Evolutionary conservation across 225 moss, liverwort and hornwort species (phyloP).

Genomic region (Polytrichum formosum): DNA sequence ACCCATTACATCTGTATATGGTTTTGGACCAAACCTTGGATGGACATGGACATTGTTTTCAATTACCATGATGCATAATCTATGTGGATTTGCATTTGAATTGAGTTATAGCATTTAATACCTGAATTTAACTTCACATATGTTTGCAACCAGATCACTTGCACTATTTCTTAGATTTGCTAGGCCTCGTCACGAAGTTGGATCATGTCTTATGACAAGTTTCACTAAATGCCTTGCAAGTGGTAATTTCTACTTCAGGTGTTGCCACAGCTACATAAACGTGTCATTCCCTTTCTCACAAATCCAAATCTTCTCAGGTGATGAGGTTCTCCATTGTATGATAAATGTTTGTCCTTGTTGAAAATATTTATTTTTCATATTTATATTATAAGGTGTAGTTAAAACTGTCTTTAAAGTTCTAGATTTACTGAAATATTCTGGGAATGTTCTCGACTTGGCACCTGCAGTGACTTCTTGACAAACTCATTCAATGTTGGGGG

Average conservation of each 20-base stretch:
- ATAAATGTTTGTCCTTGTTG: too few relatives aligned
- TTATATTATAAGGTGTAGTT: conserved; percentile 1
- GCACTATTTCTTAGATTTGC: too few relatives aligned
- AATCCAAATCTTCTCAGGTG: conserved; percentile 91
- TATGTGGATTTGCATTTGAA: too few relatives aligned
- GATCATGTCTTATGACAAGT: too few relatives aligned
- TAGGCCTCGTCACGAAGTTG: too few relatives aligned
- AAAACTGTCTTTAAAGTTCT: background rate
- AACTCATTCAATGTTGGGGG: conserved; percentile 86
- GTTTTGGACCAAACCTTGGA: background rate
- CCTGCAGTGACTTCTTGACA: conserved; percentile 88
- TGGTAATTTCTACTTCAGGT: conserved; percentile 44
- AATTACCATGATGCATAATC: too few relatives aligned
- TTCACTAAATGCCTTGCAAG: too few relatives aligned
- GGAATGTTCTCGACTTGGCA: conserved; percentile 7
- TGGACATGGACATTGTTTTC: background rate
- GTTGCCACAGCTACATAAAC: conserved; percentile 71
- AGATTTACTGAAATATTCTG: background rate
- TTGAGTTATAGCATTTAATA: too few relatives aligned
- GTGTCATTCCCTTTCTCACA: conserved; percentile 74
- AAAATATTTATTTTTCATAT: too few relatives aligned
- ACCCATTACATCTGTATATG: background rate
- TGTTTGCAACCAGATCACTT: too few relatives aligned
- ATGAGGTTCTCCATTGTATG: background rate
- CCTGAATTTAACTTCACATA: too few relatives aligned